These are phyloP conservation scores for Phanerochaete sordida DNA, from an alignment of 768 basidiomycete genomes.

Conservation along the genomic window DNA sequence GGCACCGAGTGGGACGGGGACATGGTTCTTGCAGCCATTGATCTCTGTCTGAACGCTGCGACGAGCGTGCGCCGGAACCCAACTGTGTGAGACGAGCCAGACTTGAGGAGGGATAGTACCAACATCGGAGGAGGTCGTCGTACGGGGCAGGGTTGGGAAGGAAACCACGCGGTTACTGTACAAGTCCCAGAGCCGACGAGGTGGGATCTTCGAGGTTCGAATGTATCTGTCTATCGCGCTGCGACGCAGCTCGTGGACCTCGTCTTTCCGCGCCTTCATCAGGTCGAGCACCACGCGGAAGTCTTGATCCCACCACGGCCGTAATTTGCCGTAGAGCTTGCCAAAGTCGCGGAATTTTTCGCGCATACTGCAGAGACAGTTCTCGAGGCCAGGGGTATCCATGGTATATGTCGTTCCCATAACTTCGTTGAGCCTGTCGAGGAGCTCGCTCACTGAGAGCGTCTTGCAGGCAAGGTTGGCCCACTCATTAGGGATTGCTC, in stretches of 20 bases:
- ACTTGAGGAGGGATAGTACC: not conserved
- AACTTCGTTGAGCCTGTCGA: not conserved
- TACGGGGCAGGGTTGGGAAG: not conserved
- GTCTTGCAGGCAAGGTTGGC: not conserved
- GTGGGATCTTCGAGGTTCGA: not conserved
- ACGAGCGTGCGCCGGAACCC: not conserved
- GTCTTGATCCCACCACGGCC: not conserved
- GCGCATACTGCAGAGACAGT: not conserved
- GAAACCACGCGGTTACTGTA: not conserved
- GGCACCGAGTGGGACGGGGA: not conserved
- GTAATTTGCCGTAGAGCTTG: not conserved
- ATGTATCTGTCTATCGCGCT: not conserved
- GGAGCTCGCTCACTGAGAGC: not conserved
- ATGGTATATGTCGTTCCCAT: not conserved
- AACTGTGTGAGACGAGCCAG: not conserved
- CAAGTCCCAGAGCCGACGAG: not conserved
- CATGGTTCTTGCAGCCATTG: not conserved
- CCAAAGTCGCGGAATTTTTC: not conserved
- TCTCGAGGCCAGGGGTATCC: not conserved
- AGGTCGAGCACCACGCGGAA: not conserved
- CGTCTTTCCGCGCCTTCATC: not conserved
- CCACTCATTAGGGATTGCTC: not conserved
- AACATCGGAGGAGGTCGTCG: not conserved
- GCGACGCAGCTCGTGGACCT: too few relatives aligned
- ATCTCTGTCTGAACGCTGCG: not conserved